These are phyloP conservation scores for Cordyceps militaris DNA, from an alignment of 2,329 filamentous ascomycete species.

Conservation along the genomic window DNA sequence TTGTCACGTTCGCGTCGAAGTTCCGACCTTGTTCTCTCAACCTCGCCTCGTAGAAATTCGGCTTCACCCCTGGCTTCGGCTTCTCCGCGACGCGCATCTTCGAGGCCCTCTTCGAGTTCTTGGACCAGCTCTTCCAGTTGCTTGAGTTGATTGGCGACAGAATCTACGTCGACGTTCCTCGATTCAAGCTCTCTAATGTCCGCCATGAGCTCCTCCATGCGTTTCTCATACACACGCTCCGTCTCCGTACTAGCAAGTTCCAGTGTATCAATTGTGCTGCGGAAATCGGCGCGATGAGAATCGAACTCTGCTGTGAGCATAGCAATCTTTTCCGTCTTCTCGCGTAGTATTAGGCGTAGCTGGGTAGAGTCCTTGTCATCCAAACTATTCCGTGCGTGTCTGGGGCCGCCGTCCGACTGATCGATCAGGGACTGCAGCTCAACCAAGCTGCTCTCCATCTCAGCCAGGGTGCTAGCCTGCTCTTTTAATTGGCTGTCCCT, in stretches of 20 bases:
- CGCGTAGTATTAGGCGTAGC: constrained; percentile 73
- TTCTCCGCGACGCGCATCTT: constrained; percentile 89
- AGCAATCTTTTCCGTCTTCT: constrained; percentile 95
- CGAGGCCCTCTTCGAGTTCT: constrained; percentile 91
- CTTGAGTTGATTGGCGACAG: constrained; percentile 84
- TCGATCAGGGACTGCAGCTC: constrained; percentile 68
- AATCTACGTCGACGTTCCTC: constrained; percentile 81
- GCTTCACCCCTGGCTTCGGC: constrained; percentile 93
- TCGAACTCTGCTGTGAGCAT: constrained; percentile 94
- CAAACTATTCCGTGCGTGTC: constrained; percentile 38
- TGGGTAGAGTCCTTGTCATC: constrained; percentile 69
- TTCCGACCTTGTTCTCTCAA: constrained; percentile 84
- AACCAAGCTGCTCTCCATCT: constrained; percentile 85
- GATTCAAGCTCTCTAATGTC: constrained; percentile 80
- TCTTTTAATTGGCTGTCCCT: constrained; percentile 84
- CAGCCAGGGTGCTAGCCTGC: constrained; percentile 70
- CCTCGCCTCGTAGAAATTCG: constrained; percentile 89
- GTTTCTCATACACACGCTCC: constrained; percentile 89
- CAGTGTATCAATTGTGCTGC: constrained; percentile 92
- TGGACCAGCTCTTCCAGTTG: constrained; percentile 94
- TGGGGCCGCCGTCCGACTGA: constrained; percentile 38
- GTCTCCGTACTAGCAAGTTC: constrained; percentile 95
- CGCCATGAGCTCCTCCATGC: constrained; percentile 76
- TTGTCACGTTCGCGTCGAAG: constrained; percentile 84
- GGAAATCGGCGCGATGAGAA: constrained; percentile 86